phyloP scores from a whole-genome alignment of 225 moss, liverwort and hornwort species.

The Bryum argenteum region DNA sequence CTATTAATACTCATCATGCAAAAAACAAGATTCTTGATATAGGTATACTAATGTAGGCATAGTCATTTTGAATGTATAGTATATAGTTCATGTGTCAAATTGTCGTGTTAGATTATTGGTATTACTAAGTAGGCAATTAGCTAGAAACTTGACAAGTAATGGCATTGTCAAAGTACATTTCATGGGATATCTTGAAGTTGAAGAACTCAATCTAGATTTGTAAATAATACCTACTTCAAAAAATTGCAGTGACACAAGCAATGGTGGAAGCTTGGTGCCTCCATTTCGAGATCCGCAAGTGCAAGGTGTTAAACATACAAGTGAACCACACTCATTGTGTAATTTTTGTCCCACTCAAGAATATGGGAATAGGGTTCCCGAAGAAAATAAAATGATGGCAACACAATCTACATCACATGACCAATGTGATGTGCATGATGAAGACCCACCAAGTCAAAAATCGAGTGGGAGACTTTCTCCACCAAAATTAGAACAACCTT shows the following conservation, averaged over 20 bases:
- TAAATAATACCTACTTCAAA: background rate
- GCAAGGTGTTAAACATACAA: background rate
- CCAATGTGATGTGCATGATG: conserved; percentile 16
- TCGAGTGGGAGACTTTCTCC: conserved; percentile 25
- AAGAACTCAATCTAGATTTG: background rate
- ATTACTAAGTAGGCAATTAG: too few species aligned
- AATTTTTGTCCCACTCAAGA: conserved; percentile 24
- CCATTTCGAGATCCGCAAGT: background rate
- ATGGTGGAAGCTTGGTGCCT: background rate
- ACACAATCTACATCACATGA: background rate
- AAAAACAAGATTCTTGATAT: too few species aligned
- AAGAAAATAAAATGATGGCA: background rate
- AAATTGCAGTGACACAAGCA: background rate
- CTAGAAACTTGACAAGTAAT: too few species aligned
- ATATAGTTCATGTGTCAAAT: too few species aligned
- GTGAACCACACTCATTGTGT: conserved; percentile 32
- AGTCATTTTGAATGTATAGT: too few species aligned
- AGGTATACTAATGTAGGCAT: too few species aligned
- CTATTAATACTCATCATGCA: too few species aligned
- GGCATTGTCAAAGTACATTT: background rate
- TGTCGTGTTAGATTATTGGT: too few species aligned
- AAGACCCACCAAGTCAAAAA: conserved; percentile 14
- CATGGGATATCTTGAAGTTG: background rate
- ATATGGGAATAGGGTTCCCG: background rate
- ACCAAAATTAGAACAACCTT: conserved; percentile 25